Conservation (phyloP, 306 rosid species). For the Rosa persica region DNA sequence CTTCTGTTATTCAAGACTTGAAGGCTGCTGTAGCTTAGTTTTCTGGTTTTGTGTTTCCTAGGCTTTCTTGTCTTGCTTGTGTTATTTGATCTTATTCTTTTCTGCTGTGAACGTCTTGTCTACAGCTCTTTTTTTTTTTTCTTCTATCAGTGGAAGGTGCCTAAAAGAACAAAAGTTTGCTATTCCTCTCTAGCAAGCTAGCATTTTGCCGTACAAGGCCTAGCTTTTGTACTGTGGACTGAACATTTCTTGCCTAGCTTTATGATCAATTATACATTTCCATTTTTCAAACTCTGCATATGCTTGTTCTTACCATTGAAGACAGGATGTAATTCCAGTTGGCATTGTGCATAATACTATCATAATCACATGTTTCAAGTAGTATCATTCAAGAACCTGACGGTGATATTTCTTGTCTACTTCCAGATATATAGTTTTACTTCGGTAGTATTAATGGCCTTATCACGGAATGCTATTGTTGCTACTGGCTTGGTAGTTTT, state of each 20-base stretch:
- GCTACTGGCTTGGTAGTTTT: conserved; percentile 69
- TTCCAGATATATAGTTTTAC: neutral
- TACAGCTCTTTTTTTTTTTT: no score
- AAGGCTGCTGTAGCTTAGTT: neutral
- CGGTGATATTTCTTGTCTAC: neutral
- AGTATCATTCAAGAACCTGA: neutral
- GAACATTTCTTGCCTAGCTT: neutral
- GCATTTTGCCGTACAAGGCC: no score
- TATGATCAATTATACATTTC: no score
- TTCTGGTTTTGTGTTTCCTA: neutral
- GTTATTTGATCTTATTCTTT: neutral
- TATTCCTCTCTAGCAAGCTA: no score
- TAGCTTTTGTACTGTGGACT: neutral
- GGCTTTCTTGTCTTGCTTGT: neutral
- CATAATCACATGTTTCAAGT: neutral
- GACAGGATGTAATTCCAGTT: neutral
- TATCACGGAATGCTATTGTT: conserved; percentile 59
- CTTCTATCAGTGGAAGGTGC: no score
- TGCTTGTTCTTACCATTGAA: neutral
- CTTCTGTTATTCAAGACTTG: neutral
- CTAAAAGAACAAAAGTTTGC: no score
- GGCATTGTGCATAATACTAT: neutral
- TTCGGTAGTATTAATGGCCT: conserved; percentile 40
- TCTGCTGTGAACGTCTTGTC: neutral
- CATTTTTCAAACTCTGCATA: neutral